phyloP scores from a whole-genome alignment of 352 stramenopile genomes.

The Peronospora belbahrii region DNA sequence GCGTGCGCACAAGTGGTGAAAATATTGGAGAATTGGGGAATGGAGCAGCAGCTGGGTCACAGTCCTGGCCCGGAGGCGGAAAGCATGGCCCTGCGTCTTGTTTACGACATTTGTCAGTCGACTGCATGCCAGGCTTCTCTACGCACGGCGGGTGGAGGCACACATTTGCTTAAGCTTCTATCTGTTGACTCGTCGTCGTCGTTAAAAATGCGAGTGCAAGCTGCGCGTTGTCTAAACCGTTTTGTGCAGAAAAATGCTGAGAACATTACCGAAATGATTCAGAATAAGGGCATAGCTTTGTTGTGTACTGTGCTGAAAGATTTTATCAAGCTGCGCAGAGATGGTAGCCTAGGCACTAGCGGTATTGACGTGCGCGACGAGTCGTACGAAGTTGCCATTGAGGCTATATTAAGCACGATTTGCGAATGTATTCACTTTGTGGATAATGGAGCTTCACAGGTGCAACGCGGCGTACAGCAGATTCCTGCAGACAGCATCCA shows the following conservation, averaged over 20 bases:
- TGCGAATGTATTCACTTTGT: slow-evolving; percentile 65
- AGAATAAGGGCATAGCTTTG: slow-evolving; percentile 42
- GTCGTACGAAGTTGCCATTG: slow-evolving; percentile 54
- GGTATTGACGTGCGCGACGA: slow-evolving; percentile 33
- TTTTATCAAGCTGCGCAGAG: slow-evolving; percentile 41
- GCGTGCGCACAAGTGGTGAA: slow-evolving; percentile 48
- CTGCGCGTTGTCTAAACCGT: slow-evolving; percentile 57
- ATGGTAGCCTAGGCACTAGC: slow-evolving; percentile 18
- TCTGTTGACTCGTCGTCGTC: slow-evolving; percentile 38
- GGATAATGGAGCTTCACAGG: slow-evolving; percentile 27
- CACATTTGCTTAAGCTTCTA: slow-evolving; percentile 50
- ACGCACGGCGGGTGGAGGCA: slow-evolving; percentile 44
- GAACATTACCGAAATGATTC: slow-evolving; percentile 60
- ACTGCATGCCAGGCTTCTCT: slow-evolving; percentile 56
- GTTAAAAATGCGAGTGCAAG: slow-evolving; percentile 57
- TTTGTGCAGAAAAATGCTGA: slow-evolving; percentile 67
- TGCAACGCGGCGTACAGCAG: slow-evolving; percentile 35
- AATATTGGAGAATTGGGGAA: slow-evolving; percentile 49
- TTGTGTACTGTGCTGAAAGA: slow-evolving; percentile 49
- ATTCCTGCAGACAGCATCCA: slow-evolving; percentile 46
- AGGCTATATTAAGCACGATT: slow-evolving; percentile 67
- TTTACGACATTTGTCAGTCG: slow-evolving; percentile 73
- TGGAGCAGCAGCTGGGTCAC: slow-evolving; percentile 44
- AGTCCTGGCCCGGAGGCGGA: slow-evolving; percentile 49
- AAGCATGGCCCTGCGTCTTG: slow-evolving; percentile 56